phyloP scores from a whole-genome alignment of 306 rosid genomes.

The Senna siamea region DNA sequence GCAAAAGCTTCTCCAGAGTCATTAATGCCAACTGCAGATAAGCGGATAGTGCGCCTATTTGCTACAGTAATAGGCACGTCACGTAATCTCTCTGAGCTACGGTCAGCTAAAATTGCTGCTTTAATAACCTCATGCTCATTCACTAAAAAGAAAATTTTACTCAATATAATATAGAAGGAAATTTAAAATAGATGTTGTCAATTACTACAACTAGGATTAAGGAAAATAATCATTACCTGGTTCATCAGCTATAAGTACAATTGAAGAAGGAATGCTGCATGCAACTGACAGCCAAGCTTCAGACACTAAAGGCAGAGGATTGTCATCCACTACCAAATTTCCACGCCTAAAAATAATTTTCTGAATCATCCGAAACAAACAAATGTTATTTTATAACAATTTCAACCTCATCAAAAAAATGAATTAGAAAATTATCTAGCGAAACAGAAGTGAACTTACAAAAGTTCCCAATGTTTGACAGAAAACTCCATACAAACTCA shows the following conservation, averaged over 20 bases:
- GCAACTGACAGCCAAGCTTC: constrained; percentile 56
- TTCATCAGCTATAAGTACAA: constrained; percentile 83
- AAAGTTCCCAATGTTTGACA: constrained; percentile 72
- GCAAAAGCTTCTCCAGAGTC: constrained; percentile 78
- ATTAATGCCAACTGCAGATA: constrained; percentile 79
- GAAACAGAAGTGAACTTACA: constrained; percentile 56
- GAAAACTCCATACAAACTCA: constrained; percentile 67
- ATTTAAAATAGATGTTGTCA: constrained; percentile 8
- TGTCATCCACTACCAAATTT: constrained; percentile 87
- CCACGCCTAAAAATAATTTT: constrained; percentile 76
- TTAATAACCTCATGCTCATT: constrained; percentile 59
- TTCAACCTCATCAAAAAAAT: constrained; percentile 17
- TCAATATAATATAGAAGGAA: constrained; percentile 23
- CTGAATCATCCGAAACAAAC: constrained; percentile 60
- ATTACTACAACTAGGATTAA: constrained; percentile 33
- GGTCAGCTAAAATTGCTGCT: constrained; percentile 73
- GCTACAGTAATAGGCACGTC: constrained; percentile 77
- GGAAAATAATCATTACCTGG: constrained; percentile 55
- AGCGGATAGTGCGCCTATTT: constrained; percentile 76
- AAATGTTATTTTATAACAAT: constrained; percentile 23
- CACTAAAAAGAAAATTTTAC: constrained; percentile 56
- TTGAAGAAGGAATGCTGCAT: constrained; percentile 74
- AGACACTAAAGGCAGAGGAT: constrained; percentile 76
- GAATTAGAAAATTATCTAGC: constrained; percentile 30
- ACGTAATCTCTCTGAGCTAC: constrained; percentile 54